These are phyloP conservation scores for Fagopyrum tataricum DNA, from an alignment of 148 eudicot genomes.

Conservation along the genomic window DNA sequence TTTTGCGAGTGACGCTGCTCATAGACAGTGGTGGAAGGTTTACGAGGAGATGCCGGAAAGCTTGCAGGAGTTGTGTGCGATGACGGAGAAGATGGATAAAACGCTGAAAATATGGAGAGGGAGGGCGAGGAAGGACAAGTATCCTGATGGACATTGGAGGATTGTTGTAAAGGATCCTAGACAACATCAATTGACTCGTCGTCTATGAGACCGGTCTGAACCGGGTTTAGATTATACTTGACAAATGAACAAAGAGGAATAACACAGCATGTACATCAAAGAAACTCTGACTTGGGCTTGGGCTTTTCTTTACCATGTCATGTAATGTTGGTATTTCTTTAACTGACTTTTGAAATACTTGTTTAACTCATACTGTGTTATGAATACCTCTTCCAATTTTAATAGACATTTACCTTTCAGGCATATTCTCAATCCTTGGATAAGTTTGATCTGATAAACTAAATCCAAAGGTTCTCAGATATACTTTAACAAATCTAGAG, in stretches of 20 bases:
- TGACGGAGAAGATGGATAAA: conserved; percentile 28
- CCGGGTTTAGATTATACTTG: neutral
- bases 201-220: neutral
- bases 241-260: neutral
- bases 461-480: too few relatives aligned
- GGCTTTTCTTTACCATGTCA: neutral
- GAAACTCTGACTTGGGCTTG: neutral
- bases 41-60: conserved; percentile 44
- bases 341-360: neutral
- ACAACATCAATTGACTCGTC: conserved; percentile 14
- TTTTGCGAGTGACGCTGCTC: conserved; percentile 50
- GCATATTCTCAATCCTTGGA: too few relatives aligned
- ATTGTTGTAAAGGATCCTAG: conserved; percentile 56
- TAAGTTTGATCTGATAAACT: too few relatives aligned
- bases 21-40: conserved; percentile 54
- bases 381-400: too few relatives aligned
- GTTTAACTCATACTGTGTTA: too few relatives aligned
- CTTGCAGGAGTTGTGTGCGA: conserved; percentile 34
- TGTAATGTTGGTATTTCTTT: neutral
- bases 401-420: too few relatives aligned
- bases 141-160: conserved; percentile 56
- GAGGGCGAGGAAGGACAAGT: conserved; percentile 25
- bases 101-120: conserved; percentile 28
- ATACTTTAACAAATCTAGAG: too few relatives aligned
- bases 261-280: neutral